A percentile compares a stretch with the other conserved stretches of the same genome.
Conservation (phyloP, 768 basidiomycete species). For the Tubosaeta sp. region DNA sequence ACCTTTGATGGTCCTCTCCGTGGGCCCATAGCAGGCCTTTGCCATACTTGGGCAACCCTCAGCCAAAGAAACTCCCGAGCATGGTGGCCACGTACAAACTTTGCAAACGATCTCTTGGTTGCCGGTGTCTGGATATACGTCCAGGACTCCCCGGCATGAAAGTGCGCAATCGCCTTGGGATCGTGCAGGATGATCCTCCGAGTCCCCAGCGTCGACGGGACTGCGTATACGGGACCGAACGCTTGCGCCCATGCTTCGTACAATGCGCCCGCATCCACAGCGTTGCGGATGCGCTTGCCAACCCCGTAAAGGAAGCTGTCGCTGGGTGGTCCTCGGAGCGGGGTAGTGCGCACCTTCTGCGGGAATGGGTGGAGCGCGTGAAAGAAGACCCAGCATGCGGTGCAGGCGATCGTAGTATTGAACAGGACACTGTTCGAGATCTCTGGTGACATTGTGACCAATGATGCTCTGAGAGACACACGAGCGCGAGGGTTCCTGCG, state of each 20-base stretch:
- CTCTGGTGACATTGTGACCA: too few species aligned
- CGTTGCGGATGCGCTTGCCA: not conserved
- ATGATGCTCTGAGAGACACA: too few species aligned
- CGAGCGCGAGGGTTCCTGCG: too few species aligned
- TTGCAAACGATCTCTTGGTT: constrained; percentile 29
- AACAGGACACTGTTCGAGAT: too few species aligned
- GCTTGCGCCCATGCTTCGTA: constrained; percentile 23
- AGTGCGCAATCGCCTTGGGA: constrained; percentile 32
- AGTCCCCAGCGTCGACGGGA: constrained; percentile 13
- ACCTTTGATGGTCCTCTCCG: constrained; percentile 47
- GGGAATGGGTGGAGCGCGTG: too few species aligned
- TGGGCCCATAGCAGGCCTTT: constrained; percentile 29
- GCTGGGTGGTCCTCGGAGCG: constrained; percentile 17
- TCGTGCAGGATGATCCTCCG: constrained; percentile 30
- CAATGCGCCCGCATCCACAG: not conserved
- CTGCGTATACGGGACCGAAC: constrained; percentile 15
- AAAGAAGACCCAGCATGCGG: too few species aligned
- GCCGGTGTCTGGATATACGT: constrained; percentile 41
- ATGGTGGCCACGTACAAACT: not conserved
- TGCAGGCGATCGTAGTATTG: too few species aligned
- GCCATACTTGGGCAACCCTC: constrained; percentile 13
- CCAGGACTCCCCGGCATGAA: constrained; percentile 11
- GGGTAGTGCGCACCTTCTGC: constrained; percentile 5
- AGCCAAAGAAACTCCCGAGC: too few species aligned
- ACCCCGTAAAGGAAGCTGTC: constrained; percentile 17